phyloP scores from a whole-genome alignment of 83 land plant species.

The Thuja plicata region DNA sequence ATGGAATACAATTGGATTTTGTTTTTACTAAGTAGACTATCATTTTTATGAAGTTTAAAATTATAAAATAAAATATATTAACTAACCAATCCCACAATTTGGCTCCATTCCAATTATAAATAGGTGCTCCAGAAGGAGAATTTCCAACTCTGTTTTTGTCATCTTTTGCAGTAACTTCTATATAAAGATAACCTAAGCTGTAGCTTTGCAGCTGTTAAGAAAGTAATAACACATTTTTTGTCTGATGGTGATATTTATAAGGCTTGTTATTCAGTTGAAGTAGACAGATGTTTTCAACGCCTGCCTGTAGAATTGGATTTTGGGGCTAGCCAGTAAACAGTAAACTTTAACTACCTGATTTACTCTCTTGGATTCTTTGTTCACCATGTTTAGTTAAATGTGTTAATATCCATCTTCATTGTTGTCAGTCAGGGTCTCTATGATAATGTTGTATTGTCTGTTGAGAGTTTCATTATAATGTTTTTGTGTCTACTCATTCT shows the following conservation, averaged over 20 bases:
- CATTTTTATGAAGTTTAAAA: no score
- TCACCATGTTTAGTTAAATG: constrained; percentile 4
- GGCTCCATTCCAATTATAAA: not conserved
- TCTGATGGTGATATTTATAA: not conserved
- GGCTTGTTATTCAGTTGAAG: not conserved
- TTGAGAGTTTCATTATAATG: not conserved
- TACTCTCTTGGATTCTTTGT: not conserved
- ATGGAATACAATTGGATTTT: no score
- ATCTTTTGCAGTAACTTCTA: not conserved
- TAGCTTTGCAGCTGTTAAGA: constrained; percentile 3
- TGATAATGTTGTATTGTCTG: not conserved
- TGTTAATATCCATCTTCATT: not conserved
- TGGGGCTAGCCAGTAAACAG: not conserved
- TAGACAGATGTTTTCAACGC: not conserved
- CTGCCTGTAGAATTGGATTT: not conserved
- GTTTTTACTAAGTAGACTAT: no score
- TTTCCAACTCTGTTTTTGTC: not conserved
- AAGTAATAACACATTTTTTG: not conserved
- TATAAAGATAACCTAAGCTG: not conserved
- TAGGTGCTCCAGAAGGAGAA: not conserved
- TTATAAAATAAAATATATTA: not conserved
- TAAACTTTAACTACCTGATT: not conserved
- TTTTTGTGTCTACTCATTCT: not conserved
- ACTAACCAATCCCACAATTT: not conserved
- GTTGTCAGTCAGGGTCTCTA: not conserved